phyloP scores from a whole-genome alignment of 1,284 basidiomycete species.

The Cutaneotrichosporon arboriforme region DNA sequence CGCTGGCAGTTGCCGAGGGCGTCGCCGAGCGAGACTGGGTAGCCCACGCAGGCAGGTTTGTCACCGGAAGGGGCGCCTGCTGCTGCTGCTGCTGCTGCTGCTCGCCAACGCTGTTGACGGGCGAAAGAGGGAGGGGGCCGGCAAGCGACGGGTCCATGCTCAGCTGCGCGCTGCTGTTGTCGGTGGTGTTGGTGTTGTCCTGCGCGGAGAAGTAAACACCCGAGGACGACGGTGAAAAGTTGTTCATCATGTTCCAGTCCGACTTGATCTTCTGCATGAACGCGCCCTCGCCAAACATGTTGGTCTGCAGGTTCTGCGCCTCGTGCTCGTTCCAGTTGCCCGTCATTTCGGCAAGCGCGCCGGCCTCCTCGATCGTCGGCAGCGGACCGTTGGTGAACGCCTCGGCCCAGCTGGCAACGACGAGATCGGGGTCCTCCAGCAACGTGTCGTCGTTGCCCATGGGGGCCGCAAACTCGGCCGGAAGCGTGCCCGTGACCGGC shows the following conservation, averaged over 20 bases:
- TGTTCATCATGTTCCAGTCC: background rate
- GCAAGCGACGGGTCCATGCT: background rate
- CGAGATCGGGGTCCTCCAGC: background rate
- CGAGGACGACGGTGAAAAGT: no score
- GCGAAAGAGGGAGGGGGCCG: background rate
- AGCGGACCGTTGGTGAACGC: background rate
- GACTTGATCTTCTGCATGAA: constrained; percentile 1
- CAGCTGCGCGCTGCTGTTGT: no score
- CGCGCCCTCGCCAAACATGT: background rate
- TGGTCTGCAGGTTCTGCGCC: background rate
- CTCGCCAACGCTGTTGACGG: background rate
- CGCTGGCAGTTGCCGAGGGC: no score
- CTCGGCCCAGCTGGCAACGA: constrained; percentile 1
- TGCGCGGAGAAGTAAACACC: no score
- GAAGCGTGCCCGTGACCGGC: background rate
- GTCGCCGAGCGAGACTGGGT: no score
- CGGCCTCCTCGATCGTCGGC: no score
- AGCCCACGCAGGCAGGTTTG: background rate
- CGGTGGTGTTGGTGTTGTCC: no score
- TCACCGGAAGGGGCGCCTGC: background rate
- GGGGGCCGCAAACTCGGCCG: background rate
- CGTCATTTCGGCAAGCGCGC: background rate
- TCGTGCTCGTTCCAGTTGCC: background rate
- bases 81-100: background rate
- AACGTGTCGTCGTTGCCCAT: background rate